Conservation (phyloP, 2,329 filamentous ascomycete genomes). For the Botryotinia convoluta region DNA sequence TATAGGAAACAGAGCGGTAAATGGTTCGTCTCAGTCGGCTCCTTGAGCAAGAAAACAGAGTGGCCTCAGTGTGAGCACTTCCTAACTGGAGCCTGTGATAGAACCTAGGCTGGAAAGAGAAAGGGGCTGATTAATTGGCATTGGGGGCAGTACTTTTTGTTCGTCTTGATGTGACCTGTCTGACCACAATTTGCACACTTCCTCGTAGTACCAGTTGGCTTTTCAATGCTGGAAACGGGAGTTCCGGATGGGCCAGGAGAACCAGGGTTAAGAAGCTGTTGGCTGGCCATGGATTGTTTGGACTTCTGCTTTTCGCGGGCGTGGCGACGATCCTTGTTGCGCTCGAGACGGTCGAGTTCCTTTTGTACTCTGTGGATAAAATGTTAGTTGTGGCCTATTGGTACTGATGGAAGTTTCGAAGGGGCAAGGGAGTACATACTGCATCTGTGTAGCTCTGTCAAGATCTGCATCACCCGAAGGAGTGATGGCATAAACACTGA, state of each 20-base stretch:
- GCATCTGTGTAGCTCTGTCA: constrained; percentile 59
- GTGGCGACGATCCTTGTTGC: constrained; percentile 86
- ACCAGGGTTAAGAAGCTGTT: constrained; percentile 35
- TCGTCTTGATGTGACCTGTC: constrained; percentile 97
- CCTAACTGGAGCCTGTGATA: constrained; percentile 2
- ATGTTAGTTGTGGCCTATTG: background rate
- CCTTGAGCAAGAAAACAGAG: constrained; percentile 22
- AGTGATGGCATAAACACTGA: constrained; percentile 56
- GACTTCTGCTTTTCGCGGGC: constrained; percentile 89
- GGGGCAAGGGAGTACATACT: constrained; percentile 42
- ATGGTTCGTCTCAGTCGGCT: background rate
- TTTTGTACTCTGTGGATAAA: constrained; percentile 54
- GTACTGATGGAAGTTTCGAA: too few relatives aligned
- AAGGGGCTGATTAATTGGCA: constrained; percentile 20
- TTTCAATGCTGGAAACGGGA: constrained; percentile 49
- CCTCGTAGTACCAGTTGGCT: constrained; percentile 65
- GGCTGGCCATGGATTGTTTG: constrained; percentile 34
- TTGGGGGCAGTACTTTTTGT: constrained; percentile 73
- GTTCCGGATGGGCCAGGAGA: constrained; percentile 43
- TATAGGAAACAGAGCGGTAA: background rate
- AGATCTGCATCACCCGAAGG: constrained; percentile 66
- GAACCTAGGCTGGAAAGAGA: constrained; percentile 12
- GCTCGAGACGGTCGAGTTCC: constrained; percentile 80
- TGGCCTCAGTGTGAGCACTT: constrained; percentile 1
- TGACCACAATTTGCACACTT: constrained; percentile 98